These are phyloP conservation scores for Solanum chacoense DNA, from an alignment of 305 asterid genomes.

Conservation along the genomic window DNA sequence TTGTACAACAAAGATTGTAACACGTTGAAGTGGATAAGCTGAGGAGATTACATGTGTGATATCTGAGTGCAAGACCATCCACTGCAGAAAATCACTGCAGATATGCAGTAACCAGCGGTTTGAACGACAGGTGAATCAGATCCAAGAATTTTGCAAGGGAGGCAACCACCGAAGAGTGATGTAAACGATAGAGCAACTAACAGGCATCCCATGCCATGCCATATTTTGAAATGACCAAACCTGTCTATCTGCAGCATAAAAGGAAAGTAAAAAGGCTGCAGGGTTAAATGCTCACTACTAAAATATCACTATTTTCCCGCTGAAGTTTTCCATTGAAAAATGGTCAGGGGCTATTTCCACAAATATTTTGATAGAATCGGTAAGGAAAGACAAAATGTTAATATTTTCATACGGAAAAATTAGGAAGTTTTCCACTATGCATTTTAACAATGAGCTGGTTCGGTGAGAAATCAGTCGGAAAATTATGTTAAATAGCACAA, in stretches of 20 bases:
- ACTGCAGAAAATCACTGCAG: background rate
- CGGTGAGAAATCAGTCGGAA: background rate
- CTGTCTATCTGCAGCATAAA: constrained; percentile 2
- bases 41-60: background rate
- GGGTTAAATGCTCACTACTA: background rate
- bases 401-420: background rate
- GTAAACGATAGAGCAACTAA: constrained; percentile 5
- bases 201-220: constrained; percentile 3
- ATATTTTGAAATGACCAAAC: constrained; percentile 7
- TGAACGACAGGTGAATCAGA: background rate
- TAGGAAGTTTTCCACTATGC: background rate
- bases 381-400: background rate
- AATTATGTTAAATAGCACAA: background rate
- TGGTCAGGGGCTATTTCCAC: background rate
- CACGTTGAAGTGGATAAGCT: background rate
- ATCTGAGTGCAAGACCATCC: constrained; percentile 12
- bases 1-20: background rate
- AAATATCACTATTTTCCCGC: background rate
- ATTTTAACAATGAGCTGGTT: background rate
- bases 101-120: constrained; percentile 6
- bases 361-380: background rate
- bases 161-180: constrained; percentile 4
- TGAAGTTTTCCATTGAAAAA: background rate
- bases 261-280: background rate
- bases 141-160: constrained; percentile 4